Conservation (phyloP, 225 moss, liverwort and hornwort species). For the Polytrichum commune region DNA sequence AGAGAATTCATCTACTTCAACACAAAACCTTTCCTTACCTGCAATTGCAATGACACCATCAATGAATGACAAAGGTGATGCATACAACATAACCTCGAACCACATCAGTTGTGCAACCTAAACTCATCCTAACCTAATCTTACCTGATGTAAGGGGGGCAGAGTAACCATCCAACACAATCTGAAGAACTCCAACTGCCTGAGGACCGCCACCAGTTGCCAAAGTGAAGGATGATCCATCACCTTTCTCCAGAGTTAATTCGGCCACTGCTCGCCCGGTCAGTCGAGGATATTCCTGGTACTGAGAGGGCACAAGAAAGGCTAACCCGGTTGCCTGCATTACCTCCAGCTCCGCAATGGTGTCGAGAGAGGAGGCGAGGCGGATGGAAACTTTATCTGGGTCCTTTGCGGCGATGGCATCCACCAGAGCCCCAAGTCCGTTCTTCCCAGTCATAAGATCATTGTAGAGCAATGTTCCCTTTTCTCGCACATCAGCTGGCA, state of each 20-base stretch:
- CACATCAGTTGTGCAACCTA: neutral
- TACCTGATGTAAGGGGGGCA: conserved; percentile 82
- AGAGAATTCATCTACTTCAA: too few relatives aligned
- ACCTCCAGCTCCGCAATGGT: conserved; percentile 67
- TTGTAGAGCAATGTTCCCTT: conserved; percentile 72
- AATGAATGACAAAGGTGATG: too few relatives aligned
- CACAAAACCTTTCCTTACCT: too few relatives aligned
- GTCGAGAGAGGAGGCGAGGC: conserved; percentile 71
- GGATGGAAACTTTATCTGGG: conserved; percentile 89
- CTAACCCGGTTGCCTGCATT: conserved; percentile 85
- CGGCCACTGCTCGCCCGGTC: conserved; percentile 85
- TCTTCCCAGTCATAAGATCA: conserved; percentile 56
- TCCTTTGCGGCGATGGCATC: conserved; percentile 85
- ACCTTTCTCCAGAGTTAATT: conserved; percentile 72
- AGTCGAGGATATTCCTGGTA: conserved; percentile 86
- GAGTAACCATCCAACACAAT: conserved; percentile 96
- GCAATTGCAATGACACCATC: too few relatives aligned
- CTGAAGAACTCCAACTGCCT: conserved; percentile 69
- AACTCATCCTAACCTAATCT: conserved; percentile 34
- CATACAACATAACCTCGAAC: too few relatives aligned
- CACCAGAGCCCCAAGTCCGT: conserved; percentile 61
- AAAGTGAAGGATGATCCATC: conserved; percentile 86
- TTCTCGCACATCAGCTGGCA: conserved; percentile 56
- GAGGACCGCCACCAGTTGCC: conserved; percentile 87
- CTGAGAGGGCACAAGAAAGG: conserved; percentile 69